Percentiles rank a stretch among this genome's conserved stretches.
Conservation (phyloP, 2,329 filamentous ascomycete species). For the Alternaria burnsii region DNA sequence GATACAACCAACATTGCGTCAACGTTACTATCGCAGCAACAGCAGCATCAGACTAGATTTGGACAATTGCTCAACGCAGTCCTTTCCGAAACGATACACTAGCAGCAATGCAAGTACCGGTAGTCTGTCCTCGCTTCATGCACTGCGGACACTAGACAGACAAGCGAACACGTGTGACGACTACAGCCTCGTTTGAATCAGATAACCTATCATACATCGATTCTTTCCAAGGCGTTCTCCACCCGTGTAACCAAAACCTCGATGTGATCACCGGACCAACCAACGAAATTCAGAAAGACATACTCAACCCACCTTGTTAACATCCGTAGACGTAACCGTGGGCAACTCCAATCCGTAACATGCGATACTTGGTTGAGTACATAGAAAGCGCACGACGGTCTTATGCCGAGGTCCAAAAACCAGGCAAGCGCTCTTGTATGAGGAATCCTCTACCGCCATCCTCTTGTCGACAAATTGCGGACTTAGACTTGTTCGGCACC, state of each 20-base stretch:
- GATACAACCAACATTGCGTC: background rate
- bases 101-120: conserved; percentile 10
- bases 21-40: background rate
- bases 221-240: background rate
- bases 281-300: background rate
- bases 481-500: conserved; percentile 62
- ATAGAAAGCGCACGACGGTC: conserved; percentile 17
- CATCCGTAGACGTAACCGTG: background rate
- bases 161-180: conserved; percentile 31
- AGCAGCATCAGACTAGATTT: background rate
- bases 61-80: background rate
- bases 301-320: background rate
- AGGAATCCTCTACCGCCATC: conserved; percentile 42
- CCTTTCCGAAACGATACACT: background rate
- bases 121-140: conserved; percentile 24
- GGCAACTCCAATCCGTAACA: conserved; percentile 12
- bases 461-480: conserved; percentile 14
- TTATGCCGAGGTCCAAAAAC: conserved; percentile 13
- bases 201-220: conserved; percentile 23
- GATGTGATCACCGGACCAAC: conserved; percentile 2
- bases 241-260: conserved; percentile 11
- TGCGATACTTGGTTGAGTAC: conserved; percentile 24
- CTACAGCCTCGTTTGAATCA: conserved; percentile 8
- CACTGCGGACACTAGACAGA: conserved; percentile 31
- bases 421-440: conserved; percentile 8